These are phyloP conservation scores for Arthrinium puccinioides DNA, from an alignment of 2,329 filamentous ascomycete species.

Conservation along the genomic window DNA sequence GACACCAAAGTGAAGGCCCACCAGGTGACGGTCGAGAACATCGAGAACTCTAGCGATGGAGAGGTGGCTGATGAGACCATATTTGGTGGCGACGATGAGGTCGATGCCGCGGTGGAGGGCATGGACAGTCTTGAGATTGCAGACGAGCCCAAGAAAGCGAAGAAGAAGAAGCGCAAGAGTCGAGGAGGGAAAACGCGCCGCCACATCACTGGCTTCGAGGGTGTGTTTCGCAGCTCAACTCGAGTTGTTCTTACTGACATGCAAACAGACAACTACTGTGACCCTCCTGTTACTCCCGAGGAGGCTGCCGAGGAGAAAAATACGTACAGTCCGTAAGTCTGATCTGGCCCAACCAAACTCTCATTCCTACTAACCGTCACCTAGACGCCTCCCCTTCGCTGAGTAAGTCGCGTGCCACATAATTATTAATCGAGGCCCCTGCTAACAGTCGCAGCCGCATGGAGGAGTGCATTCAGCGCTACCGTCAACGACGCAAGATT, in stretches of 20 bases:
- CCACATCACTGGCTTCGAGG: conserved; percentile 63
- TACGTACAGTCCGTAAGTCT: conserved; percentile 58
- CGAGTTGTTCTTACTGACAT: not conserved
- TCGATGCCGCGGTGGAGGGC: not conserved
- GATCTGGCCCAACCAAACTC: conserved; percentile 1
- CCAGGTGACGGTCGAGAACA: not conserved
- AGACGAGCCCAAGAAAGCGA: conserved; percentile 27
- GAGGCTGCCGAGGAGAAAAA: conserved; percentile 59
- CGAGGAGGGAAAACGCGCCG: conserved; percentile 27
- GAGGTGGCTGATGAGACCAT: not conserved
- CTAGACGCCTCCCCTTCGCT: conserved; percentile 44
- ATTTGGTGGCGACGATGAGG: not conserved
- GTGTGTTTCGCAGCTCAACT: conserved; percentile 23
- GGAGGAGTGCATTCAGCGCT: conserved; percentile 78
- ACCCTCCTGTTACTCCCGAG: conserved; percentile 67
- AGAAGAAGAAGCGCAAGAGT: conserved; percentile 29
- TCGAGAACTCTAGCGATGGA: not conserved
- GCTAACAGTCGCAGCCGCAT: conserved; percentile 54
- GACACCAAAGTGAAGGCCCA: no score
- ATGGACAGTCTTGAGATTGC: conserved; percentile 2
- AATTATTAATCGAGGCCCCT: conserved; percentile 4
- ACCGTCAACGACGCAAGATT: conserved; percentile 68
- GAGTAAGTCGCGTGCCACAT: conserved; percentile 36
- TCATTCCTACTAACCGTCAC: conserved; percentile 5
- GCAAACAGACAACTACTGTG: conserved; percentile 61